Base-by-base conservation (phyloP, 352 stramenopile species). In the Peronospora belbahrii region DNA sequence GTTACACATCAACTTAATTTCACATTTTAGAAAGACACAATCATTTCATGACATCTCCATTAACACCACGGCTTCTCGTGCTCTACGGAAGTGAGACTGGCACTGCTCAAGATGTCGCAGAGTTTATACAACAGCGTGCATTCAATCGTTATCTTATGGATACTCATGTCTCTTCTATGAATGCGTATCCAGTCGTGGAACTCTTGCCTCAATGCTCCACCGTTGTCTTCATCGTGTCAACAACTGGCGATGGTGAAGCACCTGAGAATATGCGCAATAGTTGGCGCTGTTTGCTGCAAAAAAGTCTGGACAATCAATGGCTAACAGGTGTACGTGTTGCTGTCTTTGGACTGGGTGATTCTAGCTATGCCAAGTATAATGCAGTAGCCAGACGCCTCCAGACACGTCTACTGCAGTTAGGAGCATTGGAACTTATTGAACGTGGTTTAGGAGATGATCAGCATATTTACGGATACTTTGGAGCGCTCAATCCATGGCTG, bases 321-420 rank as follows among this genome's bases (percentile, higher is more conserved):
- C 70, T 97, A 2, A 10, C 20, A 2, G 59, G 59, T 19, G 66
- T 97, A 14, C 53, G 72, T 5, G 63, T 96, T 31, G 85, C 88
- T 3, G 81, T 97, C 35, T 97, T 97, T 56, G 90, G 91, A 18
- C 58, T 97, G 19, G 91, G 91, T 7, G 89, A 97, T 62, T 95
- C 83, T 32, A 89, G 70, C 25, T 97, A 97, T 61, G 77, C 74
- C 52, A 96, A 97, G 66, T 97, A 91, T 67, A 97, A 97, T 43
- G 83, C 85, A 0, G 82, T 93, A 14, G 91, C 83, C 9, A 62
- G 87, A 3, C 83, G 81, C 24, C 62, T 97, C 18, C 74, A 95
- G 41, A 74, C 70, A 18, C 75, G 89, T 4, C 57, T 97, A 30
- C 34, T 88, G 42, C 87, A 97, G 52, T 67, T 97, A 17, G 86